Percentiles rank a stretch among this genome's conserved stretches.
Conservation (phyloP, 208 protist genomes). For the Porcisia hertigi region DNA sequence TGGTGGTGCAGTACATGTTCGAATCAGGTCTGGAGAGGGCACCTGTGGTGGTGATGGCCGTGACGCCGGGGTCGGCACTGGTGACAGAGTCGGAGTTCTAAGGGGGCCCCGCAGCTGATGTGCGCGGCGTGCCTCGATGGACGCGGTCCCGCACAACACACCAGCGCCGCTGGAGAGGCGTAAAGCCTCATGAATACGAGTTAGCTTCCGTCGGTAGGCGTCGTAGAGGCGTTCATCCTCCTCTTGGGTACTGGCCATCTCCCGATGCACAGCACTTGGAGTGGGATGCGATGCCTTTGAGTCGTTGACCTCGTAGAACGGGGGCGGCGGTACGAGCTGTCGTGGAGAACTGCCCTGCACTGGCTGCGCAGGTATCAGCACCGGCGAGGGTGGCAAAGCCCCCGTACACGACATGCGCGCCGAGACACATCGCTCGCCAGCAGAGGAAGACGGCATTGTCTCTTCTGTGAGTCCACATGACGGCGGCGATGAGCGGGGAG, state of each 20-base stretch:
- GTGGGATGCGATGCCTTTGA: neutral
- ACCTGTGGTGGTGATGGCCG: neutral
- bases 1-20: neutral
- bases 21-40: neutral
- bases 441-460: neutral
- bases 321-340: neutral
- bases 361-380: no score
- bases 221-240: slow-evolving; percentile 25
- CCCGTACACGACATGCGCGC: neutral
- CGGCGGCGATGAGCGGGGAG: neutral
- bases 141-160: neutral
- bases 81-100: slow-evolving; percentile 1
- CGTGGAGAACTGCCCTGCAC: neutral
- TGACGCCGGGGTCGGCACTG: neutral
- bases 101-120: slow-evolving; percentile 18
- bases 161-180: neutral
- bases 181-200: slow-evolving; percentile 28
- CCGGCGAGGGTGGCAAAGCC: neutral
- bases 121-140: slow-evolving; percentile 12
- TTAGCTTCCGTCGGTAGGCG: slow-evolving; percentile 20
- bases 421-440: neutral
- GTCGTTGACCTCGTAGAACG: neutral
- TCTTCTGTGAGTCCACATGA: neutral
- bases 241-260: neutral
- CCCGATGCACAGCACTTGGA: neutral